phyloP scores from a whole-genome alignment of 768 basidiomycete genomes.

The Naganishia friedmannii region DNA sequence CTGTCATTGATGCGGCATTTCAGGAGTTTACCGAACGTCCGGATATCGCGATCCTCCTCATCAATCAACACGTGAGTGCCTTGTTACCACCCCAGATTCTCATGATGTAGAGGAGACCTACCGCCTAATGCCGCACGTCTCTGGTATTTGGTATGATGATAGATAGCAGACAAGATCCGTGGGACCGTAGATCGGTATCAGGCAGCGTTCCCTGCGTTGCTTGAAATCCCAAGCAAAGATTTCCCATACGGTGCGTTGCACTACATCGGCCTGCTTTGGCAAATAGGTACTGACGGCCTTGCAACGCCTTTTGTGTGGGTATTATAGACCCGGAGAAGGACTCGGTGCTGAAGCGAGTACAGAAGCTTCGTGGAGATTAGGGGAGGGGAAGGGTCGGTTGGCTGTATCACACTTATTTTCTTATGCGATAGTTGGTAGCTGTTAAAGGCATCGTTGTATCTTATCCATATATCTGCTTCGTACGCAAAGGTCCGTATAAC shows the following conservation, averaged over 20 bases:
- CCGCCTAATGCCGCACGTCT: not conserved
- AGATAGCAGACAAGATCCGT: slow-evolving; percentile 97
- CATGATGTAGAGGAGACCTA: not conserved
- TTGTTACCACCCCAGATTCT: not conserved
- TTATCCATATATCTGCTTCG: slow-evolving; percentile 5
- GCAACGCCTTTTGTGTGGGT: not conserved
- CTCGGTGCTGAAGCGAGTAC: slow-evolving; percentile 90
- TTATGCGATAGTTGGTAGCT: not conserved
- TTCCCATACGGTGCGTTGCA: slow-evolving; percentile 84
- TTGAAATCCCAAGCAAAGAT: slow-evolving; percentile 98
- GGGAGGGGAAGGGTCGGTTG: not conserved
- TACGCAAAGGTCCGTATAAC: not conserved
- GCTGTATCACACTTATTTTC: not conserved
- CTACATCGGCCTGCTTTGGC: not conserved
- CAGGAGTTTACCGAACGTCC: slow-evolving; percentile 90
- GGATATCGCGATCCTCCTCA: slow-evolving; percentile 92
- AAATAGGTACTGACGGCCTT: not conserved
- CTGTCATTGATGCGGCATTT: slow-evolving; percentile 85
- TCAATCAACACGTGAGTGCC: slow-evolving; percentile 88
- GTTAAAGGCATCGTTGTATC: not conserved
- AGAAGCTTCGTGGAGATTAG: slow-evolving; percentile 92
- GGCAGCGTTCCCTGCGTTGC: slow-evolving; percentile 89
- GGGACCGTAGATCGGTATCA: slow-evolving; percentile 92
- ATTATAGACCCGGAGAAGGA: slow-evolving; percentile 88
- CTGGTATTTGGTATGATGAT: slow-evolving; percentile 23